These are phyloP conservation scores for Colletotrichum lupini DNA, from an alignment of 2,329 filamentous ascomycete genomes.

Conservation along the genomic window DNA sequence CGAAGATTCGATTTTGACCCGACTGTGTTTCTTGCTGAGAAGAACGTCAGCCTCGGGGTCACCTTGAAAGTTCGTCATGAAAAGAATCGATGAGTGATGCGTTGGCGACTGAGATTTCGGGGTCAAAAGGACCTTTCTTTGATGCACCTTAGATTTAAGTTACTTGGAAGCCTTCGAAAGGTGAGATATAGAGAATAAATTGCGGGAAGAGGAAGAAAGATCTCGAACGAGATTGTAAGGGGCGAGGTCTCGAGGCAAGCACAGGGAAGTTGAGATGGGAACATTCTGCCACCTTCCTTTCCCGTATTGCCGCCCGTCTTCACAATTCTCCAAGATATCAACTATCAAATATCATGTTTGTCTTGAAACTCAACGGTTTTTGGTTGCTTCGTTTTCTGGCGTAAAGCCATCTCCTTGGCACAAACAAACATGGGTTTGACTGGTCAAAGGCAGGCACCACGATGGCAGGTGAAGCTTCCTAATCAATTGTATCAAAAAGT, in stretches of 20 bases:
- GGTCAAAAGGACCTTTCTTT: too few species aligned
- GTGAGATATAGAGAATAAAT: too few species aligned
- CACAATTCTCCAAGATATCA: background rate
- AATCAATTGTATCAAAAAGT: rapidly evolving
- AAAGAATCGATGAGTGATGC: background rate
- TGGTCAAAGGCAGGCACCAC: too few species aligned
- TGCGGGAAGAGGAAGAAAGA: background rate
- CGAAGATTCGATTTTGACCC: background rate
- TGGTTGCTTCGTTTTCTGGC: too few species aligned
- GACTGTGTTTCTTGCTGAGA: background rate
- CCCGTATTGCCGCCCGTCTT: background rate
- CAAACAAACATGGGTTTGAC: too few species aligned
- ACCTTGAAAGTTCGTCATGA: background rate
- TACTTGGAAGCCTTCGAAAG: too few species aligned
- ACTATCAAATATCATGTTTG: background rate
- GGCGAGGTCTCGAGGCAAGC: background rate
- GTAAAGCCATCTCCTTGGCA: too few species aligned
- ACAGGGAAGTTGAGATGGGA: background rate
- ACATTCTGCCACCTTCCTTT: background rate
- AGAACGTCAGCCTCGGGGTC: background rate
- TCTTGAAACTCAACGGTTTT: too few species aligned
- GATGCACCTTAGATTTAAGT: too few species aligned
- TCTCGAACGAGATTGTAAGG: background rate
- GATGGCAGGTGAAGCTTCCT: background rate
- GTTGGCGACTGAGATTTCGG: background rate